Evolutionary conservation across 176 grass and related monocot species (phyloP), one percentile per base, ranked within the genome.

Genomic region (Eragrostis curvula): DNA sequence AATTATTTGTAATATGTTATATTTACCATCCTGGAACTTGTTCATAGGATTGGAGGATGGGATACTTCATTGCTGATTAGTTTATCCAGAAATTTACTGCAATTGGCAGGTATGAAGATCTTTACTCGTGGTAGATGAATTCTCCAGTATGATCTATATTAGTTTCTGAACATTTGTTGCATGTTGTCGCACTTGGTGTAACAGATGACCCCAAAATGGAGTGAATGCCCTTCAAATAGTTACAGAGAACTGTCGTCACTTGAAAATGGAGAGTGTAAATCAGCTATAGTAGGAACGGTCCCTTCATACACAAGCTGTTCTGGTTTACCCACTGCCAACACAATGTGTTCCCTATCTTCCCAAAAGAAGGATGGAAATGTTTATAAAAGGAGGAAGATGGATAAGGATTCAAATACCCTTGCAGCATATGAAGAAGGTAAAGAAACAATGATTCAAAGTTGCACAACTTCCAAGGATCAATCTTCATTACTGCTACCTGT

Each of bases 311-410:
- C 79, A 59, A 85, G 74, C 58, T 80, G 32, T 86, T 48, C 87
- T 58, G 48, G 42, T 86, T 77, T 77, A 80, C 67, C 66, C n/a
- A 56, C 36, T 75, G 28, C 29, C 12, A 84, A 81, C 79, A 79
- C 60, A 86, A 87, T 87, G 71, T 87, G 84, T 67, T 78, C 87
- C 27, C 76, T 85, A 81, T 90, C 85, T 76, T 20, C 80, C 56
- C 79, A 58, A 80, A 91, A 86, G 71, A 88, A 79, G 83, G 86
- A 86, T 81, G 75, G 51, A 11, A 79, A 86, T 84, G 86, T 91
- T 56, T 91, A 91, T 71, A 91, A 91, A 81, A 79, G 88, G 64
- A 83, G 85, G 81, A 94, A 88, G 88, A 58, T 88, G 79, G 85
- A 86, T 45, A 79, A 85, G 70, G 86, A 90, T 79, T 78, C 53